phyloP scores from a whole-genome alignment of 129 eudicot genomes.

The Flaveria ramosissima region DNA sequence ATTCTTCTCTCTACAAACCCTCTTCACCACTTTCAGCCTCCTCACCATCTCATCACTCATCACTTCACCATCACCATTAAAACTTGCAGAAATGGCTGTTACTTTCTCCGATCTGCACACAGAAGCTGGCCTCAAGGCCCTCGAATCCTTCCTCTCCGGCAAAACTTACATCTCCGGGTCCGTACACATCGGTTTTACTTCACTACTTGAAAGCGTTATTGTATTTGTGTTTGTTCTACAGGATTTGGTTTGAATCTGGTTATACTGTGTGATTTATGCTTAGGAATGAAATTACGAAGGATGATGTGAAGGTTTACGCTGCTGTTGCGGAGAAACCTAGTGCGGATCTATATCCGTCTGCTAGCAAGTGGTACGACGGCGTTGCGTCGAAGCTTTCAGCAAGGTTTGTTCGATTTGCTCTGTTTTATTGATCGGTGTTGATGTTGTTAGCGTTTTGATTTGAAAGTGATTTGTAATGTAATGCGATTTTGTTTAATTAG shows the following conservation, averaged over 20 bases:
- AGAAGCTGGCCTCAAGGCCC: slow-evolving; percentile 74
- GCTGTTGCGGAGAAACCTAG: slow-evolving; percentile 63
- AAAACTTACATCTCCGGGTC: slow-evolving; percentile 82
- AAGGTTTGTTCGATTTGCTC: slow-evolving; percentile 41
- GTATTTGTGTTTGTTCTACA: background rate
- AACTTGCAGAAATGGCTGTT: slow-evolving; percentile 52
- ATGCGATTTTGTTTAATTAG: slow-evolving; percentile 8
- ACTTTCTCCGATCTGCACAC: slow-evolving; percentile 91
- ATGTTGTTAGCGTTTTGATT: background rate
- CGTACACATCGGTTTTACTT: background rate
- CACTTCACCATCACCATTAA: background rate
- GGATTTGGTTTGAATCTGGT: background rate
- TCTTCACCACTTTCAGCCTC: slow-evolving; percentile 14
- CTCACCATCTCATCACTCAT: slow-evolving; percentile 10
- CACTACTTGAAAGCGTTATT: background rate
- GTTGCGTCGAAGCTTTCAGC: slow-evolving; percentile 54
- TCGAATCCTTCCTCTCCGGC: slow-evolving; percentile 65
- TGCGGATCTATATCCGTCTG: slow-evolving; percentile 67
- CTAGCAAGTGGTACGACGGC: slow-evolving; percentile 71
- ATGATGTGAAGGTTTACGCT: slow-evolving; percentile 87
- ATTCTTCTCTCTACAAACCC: background rate
- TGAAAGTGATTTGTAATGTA: background rate
- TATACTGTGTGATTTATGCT: background rate
- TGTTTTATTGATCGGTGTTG: background rate
- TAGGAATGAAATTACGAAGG: slow-evolving; percentile 69